Conservation (phyloP, 2,329 filamentous ascomycete species). For the Sporothrix brasiliensis region DNA sequence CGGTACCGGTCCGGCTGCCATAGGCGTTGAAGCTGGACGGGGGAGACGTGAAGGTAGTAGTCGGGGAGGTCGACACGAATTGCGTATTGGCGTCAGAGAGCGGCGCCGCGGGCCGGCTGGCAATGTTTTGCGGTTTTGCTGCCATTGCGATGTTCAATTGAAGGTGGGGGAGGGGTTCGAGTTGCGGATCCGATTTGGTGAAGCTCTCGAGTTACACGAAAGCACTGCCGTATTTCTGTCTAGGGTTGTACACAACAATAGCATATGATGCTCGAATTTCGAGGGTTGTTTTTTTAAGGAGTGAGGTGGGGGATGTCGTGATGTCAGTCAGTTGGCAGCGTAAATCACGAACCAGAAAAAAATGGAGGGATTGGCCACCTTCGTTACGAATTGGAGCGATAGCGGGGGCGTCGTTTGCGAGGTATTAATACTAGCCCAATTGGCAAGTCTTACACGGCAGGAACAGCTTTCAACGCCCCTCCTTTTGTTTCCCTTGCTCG, state of each 20-base stretch:
- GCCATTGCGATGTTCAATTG: slow-evolving; percentile 32
- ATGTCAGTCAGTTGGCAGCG: slow-evolving; percentile 29
- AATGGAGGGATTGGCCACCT: slow-evolving; percentile 1
- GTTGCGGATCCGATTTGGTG: neutral
- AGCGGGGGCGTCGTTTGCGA: slow-evolving; percentile 14
- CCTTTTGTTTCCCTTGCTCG: neutral
- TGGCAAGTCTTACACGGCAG: neutral
- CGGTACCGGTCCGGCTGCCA: slow-evolving; percentile 36
- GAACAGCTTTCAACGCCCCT: slow-evolving; percentile 22
- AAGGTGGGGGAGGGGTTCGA: neutral
- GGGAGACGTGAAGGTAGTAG: slow-evolving; percentile 73
- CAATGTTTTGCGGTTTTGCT: slow-evolving; percentile 37
- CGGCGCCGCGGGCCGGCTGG: slow-evolving; percentile 47
- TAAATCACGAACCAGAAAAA: slow-evolving; percentile 13
- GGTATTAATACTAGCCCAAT: slow-evolving; percentile 8
- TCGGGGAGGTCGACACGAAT: slow-evolving; percentile 74
- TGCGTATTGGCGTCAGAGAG: slow-evolving; percentile 48
- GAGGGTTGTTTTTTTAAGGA: neutral
- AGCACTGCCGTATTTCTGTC: neutral
- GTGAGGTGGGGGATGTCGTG: slow-evolving; percentile 27
- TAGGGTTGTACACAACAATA: neutral
- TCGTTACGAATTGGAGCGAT: slow-evolving; percentile 19
- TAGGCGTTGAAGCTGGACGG: slow-evolving; percentile 59
- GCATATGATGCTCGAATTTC: neutral
- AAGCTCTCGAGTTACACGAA: neutral